Conservation (phyloP, 179 eudicot genomes). For the Camellia oleifera region DNA sequence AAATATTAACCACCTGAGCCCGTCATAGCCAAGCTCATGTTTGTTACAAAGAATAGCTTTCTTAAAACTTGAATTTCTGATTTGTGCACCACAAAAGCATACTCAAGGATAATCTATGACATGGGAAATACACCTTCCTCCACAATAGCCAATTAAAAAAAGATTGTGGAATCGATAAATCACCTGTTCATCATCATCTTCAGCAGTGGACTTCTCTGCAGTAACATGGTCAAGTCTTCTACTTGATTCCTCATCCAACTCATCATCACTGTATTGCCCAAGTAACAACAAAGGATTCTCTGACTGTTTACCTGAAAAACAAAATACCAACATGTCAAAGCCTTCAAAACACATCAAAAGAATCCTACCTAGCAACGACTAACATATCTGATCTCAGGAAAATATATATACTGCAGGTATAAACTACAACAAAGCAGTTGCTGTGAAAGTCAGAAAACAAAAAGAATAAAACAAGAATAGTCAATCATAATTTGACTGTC, state of each 20-base stretch:
- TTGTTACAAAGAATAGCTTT: not conserved
- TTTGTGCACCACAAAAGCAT: not conserved
- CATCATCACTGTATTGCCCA: constrained; percentile 97
- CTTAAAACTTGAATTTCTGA: not conserved
- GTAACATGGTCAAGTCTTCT: constrained; percentile 30
- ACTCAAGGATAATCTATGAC: not conserved
- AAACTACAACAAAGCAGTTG: constrained; percentile 7
- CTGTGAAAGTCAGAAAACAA: not conserved
- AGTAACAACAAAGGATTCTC: constrained; percentile 84
- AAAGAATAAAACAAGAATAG: not conserved
- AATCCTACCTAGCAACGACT: constrained; percentile 9
- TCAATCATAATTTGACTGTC: constrained; percentile 17
- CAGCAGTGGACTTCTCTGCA: constrained; percentile 26
- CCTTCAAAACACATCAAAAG: constrained; percentile 3
- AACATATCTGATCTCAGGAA: constrained; percentile 1
- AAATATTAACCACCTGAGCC: not conserved
- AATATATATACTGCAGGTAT: not conserved
- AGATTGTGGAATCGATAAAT: not conserved
- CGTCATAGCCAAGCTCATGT: not conserved
- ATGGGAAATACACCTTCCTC: not conserved
- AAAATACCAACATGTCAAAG: constrained; percentile 31
- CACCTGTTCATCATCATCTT: constrained; percentile 56
- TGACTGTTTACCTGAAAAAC: constrained; percentile 58
- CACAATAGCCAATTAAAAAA: not conserved
- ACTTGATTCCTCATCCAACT: constrained; percentile 62